Evolutionary conservation across 768 basidiomycete species (phyloP).

Genomic region (Leccinellum albellum): DNA sequence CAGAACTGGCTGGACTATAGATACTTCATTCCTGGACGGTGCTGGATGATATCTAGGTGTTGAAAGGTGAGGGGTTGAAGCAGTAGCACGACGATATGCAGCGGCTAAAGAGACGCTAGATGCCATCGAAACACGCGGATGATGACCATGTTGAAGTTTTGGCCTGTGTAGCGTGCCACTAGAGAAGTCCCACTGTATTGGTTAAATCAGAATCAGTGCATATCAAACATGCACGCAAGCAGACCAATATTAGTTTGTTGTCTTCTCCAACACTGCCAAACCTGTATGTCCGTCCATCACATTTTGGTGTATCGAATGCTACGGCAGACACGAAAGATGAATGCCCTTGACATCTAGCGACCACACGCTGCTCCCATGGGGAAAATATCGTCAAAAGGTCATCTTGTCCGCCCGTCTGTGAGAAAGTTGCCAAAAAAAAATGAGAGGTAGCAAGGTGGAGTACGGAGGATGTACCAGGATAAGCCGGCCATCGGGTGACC

Average conservation of each 20-base stretch:
- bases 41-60: slow-evolving; percentile 73
- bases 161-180: slow-evolving; percentile 88
- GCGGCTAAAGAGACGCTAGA: slow-evolving; percentile 73
- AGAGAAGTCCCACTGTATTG: slow-evolving; percentile 85
- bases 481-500: slow-evolving; percentile 95
- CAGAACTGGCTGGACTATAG: slow-evolving; percentile 85
- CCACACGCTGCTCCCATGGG: slow-evolving; percentile 88
- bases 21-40: slow-evolving; percentile 86
- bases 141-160: slow-evolving; percentile 66
- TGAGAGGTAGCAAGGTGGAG: neutral
- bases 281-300: slow-evolving; percentile 86
- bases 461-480: slow-evolving; percentile 55
- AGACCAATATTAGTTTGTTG: slow-evolving; percentile 85
- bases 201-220: neutral
- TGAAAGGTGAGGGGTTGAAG: slow-evolving; percentile 56
- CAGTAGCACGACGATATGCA: slow-evolving; percentile 54
- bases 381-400: slow-evolving; percentile 94
- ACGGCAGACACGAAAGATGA: slow-evolving; percentile 89
- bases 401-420: slow-evolving; percentile 92
- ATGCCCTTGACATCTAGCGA: slow-evolving; percentile 96
- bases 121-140: slow-evolving; percentile 74
- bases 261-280: slow-evolving; percentile 98
- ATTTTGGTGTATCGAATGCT: slow-evolving; percentile 85
- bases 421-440: slow-evolving; percentile 3
- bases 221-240: slow-evolving; percentile 18